Evolutionary conservation across 805 yeast genomes (phyloP).

Genomic region (Lipomyces spencermartinsiae): DNA sequence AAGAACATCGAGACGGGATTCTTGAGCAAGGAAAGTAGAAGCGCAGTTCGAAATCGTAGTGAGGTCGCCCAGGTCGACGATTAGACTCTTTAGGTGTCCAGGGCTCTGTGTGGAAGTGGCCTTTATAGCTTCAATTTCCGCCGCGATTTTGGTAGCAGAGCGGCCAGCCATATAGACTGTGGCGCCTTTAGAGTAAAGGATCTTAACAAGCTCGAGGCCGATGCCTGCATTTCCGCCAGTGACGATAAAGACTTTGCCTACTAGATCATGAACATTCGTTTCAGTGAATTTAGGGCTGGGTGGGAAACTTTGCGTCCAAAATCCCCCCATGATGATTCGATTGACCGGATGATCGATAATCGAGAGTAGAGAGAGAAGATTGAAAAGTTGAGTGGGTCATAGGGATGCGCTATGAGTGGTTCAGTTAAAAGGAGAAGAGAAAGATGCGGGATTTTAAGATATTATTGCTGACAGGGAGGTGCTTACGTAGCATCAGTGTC

Average conservation of each 20-base stretch:
- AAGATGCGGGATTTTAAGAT: too few relatives aligned
- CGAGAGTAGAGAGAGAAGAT: too few relatives aligned
- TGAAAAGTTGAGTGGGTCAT: too few relatives aligned
- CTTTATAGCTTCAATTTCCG: conserved; percentile 15
- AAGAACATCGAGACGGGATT: conserved; percentile 49
- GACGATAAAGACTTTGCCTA: conserved; percentile 29
- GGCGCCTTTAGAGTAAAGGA: conserved; percentile 30
- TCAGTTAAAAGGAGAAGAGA: too few relatives aligned
- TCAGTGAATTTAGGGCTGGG: conserved; percentile 30
- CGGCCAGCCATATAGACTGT: conserved; percentile 31
- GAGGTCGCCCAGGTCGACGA: conserved; percentile 48
- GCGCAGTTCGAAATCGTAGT: conserved; percentile 51
- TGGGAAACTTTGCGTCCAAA: conserved; percentile 21
- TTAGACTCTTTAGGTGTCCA: conserved; percentile 20
- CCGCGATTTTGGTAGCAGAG: conserved; percentile 3
- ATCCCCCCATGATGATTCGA: not conserved
- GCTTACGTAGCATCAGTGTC: too few relatives aligned
- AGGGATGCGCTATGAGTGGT: too few relatives aligned
- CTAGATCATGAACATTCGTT: conserved; percentile 23
- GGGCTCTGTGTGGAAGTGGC: conserved; percentile 22
- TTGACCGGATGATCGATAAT: too few relatives aligned
- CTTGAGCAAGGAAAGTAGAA: conserved; percentile 41
- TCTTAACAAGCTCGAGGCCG: conserved; percentile 31
- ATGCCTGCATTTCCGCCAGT: conserved; percentile 38
- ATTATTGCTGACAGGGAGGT: too few relatives aligned